phyloP scores from a whole-genome alignment of 148 eudicot species.

The Fagopyrum esculentum region DNA sequence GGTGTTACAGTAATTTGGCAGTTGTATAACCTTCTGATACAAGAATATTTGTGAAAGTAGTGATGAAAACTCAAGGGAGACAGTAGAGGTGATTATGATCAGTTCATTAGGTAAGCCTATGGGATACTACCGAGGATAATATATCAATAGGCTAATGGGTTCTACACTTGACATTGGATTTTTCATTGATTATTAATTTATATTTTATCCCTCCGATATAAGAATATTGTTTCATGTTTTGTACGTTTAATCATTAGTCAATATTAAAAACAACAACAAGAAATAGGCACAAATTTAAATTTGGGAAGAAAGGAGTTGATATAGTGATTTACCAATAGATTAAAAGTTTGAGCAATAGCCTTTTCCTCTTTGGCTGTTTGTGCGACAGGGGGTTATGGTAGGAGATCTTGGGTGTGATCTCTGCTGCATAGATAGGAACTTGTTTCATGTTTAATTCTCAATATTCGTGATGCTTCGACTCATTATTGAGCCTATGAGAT shows the following conservation, averaged over 20 bases:
- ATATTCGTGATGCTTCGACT: constrained; percentile 19
- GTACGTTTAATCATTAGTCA: too few species aligned
- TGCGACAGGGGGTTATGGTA: too few species aligned
- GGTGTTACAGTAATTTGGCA: constrained; percentile 2
- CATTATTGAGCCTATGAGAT: constrained; percentile 20
- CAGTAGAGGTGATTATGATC: constrained; percentile 62
- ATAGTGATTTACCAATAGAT: too few species aligned
- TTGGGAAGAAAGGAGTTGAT: too few species aligned
- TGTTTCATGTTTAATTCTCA: background rate
- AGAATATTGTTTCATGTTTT: too few species aligned
- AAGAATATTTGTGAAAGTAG: constrained; percentile 6
- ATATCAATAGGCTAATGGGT: background rate
- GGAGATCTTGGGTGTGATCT: constrained; percentile 23
- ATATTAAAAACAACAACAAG: too few species aligned
- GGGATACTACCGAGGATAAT: constrained; percentile 19
- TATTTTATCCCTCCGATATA: too few species aligned
- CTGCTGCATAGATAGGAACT: constrained; percentile 25
- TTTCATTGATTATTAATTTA: too few species aligned
- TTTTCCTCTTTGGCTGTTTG: too few species aligned
- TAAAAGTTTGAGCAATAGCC: too few species aligned
- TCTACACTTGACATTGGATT: too few species aligned
- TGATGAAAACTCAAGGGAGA: constrained; percentile 23
- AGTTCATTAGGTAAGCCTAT: constrained; percentile 52
- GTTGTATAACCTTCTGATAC: constrained; percentile 12
- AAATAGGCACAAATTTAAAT: too few species aligned